phyloP scores from a whole-genome alignment of 2,329 filamentous ascomycete species.

The Aspergillus vadensis region DNA sequence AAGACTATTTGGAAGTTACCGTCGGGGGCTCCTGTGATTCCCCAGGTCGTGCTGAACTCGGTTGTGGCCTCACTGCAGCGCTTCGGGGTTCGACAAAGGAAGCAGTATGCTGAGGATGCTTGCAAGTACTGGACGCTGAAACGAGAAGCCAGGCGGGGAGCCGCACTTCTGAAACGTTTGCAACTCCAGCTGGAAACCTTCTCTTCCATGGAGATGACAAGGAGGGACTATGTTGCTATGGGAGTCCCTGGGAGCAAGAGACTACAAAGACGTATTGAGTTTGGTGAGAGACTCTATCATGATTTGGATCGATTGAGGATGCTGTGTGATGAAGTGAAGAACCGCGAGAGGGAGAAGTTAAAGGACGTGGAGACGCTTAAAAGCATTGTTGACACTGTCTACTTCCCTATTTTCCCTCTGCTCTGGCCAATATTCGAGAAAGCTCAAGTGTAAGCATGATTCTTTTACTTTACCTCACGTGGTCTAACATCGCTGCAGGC shows the following conservation, averaged over 20 bases:
- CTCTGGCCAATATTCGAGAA: constrained; percentile 78
- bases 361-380: constrained; percentile 74
- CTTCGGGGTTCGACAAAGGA: constrained; percentile 82
- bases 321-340: constrained; percentile 70
- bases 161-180: constrained; percentile 85
- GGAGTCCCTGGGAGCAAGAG: constrained; percentile 78
- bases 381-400: constrained; percentile 81
- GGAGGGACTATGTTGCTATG: constrained; percentile 94
- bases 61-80: constrained; percentile 81
- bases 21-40: constrained; percentile 92
- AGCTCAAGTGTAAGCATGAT: constrained; percentile 70
- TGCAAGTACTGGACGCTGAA: constrained; percentile 99
- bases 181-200: constrained; percentile 96
- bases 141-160: constrained; percentile 86
- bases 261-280: constrained; percentile 80
- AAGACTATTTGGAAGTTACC: constrained; percentile 88
- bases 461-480: background rate
- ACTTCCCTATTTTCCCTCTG: constrained; percentile 81
- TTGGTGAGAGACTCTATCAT: constrained; percentile 64
- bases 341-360: constrained; percentile 76
- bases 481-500: constrained; percentile 33
- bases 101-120: constrained; percentile 88
- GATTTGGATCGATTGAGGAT: constrained; percentile 76
- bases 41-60: constrained; percentile 80
- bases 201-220: constrained; percentile 94